These are phyloP conservation scores for Aspergillus biplanus DNA, from an alignment of 495 filamentous ascomycete genomes.

Conservation along the genomic window DNA sequence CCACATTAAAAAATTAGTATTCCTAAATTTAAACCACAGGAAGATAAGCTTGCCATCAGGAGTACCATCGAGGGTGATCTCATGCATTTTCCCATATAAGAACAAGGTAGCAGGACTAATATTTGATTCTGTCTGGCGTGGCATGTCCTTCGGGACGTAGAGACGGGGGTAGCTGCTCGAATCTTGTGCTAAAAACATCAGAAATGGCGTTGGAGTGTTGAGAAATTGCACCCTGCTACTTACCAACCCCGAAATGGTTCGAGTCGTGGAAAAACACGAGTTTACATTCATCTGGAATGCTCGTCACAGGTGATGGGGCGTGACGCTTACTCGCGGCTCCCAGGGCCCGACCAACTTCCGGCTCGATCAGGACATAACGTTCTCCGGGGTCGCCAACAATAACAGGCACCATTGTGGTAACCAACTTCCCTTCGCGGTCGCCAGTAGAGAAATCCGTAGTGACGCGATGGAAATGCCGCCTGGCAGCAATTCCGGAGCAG, in stretches of 20 bases:
- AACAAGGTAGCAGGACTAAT: constrained; percentile 40
- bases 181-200: constrained; percentile 28
- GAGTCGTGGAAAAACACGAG: constrained; percentile 41
- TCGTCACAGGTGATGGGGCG: constrained; percentile 24
- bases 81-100: constrained; percentile 35
- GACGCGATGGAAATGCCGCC: constrained; percentile 32
- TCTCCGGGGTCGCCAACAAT: constrained; percentile 35
- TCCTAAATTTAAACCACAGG: constrained; percentile 14
- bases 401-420: constrained; percentile 31
- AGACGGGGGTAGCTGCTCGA: constrained; percentile 37
- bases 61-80: constrained; percentile 37
- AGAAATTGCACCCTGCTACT: constrained; percentile 14
- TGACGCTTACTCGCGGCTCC: constrained; percentile 30
- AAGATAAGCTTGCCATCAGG: constrained; percentile 31
- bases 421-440: constrained; percentile 31
- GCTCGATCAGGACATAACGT: constrained; percentile 36
- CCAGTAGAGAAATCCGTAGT: constrained; percentile 35
- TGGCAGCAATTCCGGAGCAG: constrained; percentile 18
- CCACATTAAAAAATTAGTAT: constrained; percentile 26
- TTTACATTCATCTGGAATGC: constrained; percentile 33
- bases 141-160: constrained; percentile 32
- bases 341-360: constrained; percentile 34
- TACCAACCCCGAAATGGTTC: constrained; percentile 37
- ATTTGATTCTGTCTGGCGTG: constrained; percentile 33
- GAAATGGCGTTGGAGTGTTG: constrained; percentile 3